Conservation (phyloP, 2,329 filamentous ascomycete genomes). For the Pseudocercospora pini-densiflorae region DNA sequence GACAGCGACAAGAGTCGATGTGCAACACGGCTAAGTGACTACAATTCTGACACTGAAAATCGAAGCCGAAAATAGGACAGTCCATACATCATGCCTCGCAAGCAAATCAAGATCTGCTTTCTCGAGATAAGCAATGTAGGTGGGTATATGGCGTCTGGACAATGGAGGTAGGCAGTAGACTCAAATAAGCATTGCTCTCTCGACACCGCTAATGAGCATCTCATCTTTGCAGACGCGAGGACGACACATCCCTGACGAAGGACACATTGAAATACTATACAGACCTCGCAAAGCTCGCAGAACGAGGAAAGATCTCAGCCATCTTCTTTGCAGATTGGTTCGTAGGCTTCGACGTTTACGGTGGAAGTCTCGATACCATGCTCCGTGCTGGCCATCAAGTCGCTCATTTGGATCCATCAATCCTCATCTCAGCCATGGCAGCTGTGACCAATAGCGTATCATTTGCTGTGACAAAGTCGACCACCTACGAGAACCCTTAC, state of each 20-base stretch:
- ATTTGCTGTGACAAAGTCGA: conserved; percentile 66
- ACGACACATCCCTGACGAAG: conserved; percentile 45
- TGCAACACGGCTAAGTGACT: neutral
- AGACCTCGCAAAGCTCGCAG: conserved; percentile 65
- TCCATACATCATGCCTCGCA: conserved; percentile 1
- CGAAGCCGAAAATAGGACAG: neutral
- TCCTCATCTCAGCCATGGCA: conserved; percentile 68
- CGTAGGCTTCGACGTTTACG: conserved; percentile 66
- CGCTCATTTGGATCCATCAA: conserved; percentile 68
- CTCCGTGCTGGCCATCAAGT: conserved; percentile 55
- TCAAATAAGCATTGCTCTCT: neutral
- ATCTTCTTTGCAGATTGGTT: conserved; percentile 70
- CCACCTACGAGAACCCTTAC: conserved; percentile 66
- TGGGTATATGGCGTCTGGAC: conserved; percentile 9
- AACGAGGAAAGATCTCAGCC: conserved; percentile 65
- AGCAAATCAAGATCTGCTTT: conserved; percentile 12
- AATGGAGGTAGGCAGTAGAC: conserved; percentile 5
- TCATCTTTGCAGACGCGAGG: neutral
- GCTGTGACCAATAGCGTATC: conserved; percentile 66
- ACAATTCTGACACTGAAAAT: neutral
- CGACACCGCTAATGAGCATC: neutral
- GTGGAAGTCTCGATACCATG: conserved; percentile 43
- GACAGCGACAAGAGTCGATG: neutral
- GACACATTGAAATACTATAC: conserved; percentile 65
- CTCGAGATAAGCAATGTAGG: conserved; percentile 11